Evolutionary conservation across 345 rosid species (phyloP).

Genomic region (Camelina neglecta): DNA sequence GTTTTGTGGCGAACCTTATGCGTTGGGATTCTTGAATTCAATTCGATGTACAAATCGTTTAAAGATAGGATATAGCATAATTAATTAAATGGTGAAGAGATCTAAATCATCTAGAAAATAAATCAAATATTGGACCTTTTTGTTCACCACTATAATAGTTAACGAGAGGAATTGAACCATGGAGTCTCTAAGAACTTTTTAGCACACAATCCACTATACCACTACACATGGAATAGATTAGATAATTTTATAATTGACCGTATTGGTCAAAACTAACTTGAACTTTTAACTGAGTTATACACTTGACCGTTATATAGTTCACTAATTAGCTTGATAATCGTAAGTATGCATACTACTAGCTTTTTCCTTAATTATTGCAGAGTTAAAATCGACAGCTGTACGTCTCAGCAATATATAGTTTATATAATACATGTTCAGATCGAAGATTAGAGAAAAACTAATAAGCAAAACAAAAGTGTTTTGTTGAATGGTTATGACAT

Average conservation of each 20-base stretch:
- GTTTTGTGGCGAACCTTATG: slow-evolving; percentile 87
- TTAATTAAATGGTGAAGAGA: slow-evolving; percentile 22
- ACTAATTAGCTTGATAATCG: slow-evolving; percentile 1
- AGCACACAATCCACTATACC: slow-evolving; percentile 18
- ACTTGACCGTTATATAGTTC: slow-evolving; percentile 1
- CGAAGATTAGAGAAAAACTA: not conserved
- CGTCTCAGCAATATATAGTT: not conserved
- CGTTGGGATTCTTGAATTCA: slow-evolving; percentile 50
- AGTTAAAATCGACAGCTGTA: not conserved
- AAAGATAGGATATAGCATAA: slow-evolving; percentile 5
- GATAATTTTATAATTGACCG: not conserved
- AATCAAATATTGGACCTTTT: not conserved
- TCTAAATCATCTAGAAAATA: slow-evolving; percentile 22
- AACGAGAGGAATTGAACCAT: slow-evolving; percentile 11
- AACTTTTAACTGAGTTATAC: not conserved
- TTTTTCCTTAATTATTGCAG: slow-evolving; percentile 2
- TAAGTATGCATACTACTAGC: not conserved
- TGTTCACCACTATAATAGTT: slow-evolving; percentile 22
- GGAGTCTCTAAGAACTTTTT: slow-evolving; percentile 16
- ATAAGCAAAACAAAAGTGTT: slow-evolving; percentile 21
- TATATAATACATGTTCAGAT: not conserved
- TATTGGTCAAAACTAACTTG: slow-evolving; percentile 3
- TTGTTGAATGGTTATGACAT: slow-evolving; percentile 66
- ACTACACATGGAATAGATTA: slow-evolving; percentile 3
- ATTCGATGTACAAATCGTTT: slow-evolving; percentile 15